Percentiles rank a stretch among this genome's conserved stretches.
phyloP scores from a whole-genome alignment of 805 yeast species.

The Schizosaccharomyces octosporus region DNA sequence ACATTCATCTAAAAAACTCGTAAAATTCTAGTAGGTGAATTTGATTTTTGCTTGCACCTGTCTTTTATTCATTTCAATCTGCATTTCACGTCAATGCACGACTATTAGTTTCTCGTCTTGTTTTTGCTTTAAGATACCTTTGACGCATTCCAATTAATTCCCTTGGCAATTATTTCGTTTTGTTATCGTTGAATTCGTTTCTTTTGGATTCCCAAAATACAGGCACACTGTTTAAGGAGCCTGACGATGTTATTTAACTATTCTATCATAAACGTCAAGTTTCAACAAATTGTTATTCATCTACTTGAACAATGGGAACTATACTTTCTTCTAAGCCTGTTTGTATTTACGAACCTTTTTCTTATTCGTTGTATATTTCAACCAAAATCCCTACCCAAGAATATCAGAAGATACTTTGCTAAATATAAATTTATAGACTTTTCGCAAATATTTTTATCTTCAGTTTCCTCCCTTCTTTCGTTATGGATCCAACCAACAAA shows the following conservation, averaged over 20 bases:
- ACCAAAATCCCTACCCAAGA: background rate
- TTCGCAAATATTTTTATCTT: background rate
- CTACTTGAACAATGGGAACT: background rate
- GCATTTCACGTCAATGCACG: too few species aligned
- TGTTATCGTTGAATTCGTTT: too few species aligned
- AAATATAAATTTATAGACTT: background rate
- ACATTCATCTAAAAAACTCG: too few species aligned
- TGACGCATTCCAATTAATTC: too few species aligned
- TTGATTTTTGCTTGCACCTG: too few species aligned
- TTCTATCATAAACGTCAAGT: background rate
- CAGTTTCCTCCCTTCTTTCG: background rate
- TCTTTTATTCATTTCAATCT: too few species aligned
- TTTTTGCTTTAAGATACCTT: too few species aligned
- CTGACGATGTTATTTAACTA: background rate
- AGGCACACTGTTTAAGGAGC: too few species aligned
- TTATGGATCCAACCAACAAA: background rate
- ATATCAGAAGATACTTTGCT: background rate
- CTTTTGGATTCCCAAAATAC: too few species aligned
- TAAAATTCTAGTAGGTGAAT: too few species aligned
- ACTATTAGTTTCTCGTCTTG: too few species aligned
- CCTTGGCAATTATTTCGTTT: too few species aligned
- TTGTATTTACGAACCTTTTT: background rate
- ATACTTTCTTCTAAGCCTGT: background rate
- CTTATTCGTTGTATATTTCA: background rate
- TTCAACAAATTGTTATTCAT: background rate